Conservation (phyloP, 805 yeast species). For the Wickerhamomyces subpelliculosus region DNA sequence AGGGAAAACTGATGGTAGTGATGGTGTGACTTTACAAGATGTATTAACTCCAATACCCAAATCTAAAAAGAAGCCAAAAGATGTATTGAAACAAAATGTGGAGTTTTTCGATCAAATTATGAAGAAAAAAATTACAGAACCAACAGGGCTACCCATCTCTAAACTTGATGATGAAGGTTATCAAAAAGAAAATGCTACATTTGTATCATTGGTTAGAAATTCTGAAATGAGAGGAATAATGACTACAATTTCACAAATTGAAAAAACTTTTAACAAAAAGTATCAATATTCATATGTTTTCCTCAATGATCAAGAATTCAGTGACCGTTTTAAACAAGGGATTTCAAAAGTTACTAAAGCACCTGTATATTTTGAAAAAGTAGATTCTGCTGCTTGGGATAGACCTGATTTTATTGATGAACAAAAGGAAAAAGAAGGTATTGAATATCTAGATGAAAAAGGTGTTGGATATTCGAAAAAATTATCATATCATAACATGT, state of each 20-base stretch:
- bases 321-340: constrained; percentile 43
- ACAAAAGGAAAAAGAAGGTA: constrained; percentile 32
- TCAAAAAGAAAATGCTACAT: constrained; percentile 61
- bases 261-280: constrained; percentile 56
- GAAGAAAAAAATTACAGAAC: constrained; percentile 19
- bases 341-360: constrained; percentile 36
- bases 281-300: constrained; percentile 79
- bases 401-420: constrained; percentile 52
- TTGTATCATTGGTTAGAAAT: constrained; percentile 67
- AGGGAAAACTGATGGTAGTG: background rate
- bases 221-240: constrained; percentile 45
- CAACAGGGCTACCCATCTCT: constrained; percentile 13
- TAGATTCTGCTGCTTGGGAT: constrained; percentile 45
- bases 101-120: constrained; percentile 4
- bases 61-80: constrained; percentile 4
- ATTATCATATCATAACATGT: constrained; percentile 75
- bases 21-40: background rate
- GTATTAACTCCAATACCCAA: background rate
- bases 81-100: constrained; percentile 10
- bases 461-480: constrained; percentile 54
- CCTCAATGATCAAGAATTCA: constrained; percentile 63
- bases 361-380: constrained; percentile 37
- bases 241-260: constrained; percentile 52
- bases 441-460: constrained; percentile 31
- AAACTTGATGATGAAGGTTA: constrained; percentile 8